Base-by-base conservation (phyloP, 192 early-diverging fungal genomes). In the Umbelopsis vinacea region DNA sequence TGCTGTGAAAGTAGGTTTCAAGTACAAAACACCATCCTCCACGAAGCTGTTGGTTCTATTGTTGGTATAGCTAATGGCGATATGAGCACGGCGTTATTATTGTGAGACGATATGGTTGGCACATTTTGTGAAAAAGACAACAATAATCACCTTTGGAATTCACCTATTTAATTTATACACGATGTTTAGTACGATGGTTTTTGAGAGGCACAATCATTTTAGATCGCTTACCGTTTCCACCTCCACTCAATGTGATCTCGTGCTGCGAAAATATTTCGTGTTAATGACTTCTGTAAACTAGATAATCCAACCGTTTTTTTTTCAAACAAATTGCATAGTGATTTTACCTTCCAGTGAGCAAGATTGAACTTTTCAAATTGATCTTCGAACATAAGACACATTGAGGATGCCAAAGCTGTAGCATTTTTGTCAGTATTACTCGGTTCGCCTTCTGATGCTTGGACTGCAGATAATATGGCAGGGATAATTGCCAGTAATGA, bases 41-140 rank as follows among this genome's bases (percentile, higher is more conserved):
- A 88, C 85, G 69, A 82, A 91, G 11, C 86, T 86, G 66, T 90
- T 91, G 68, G 79, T 78, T n/a, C 81, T 66, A 52, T 85, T 85
- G 63, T 82, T 82, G 43, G 78, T 79, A 63, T 79, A 83, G 33
- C 73, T 74, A 68, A 29, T 26, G 38, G 3, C 15, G 45, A 47
- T 50, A 50, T 21, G n/a, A 50, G 15, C n/a, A 43, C 11, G 40
- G 40, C 11, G 11, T 43, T 43, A 43, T 1, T 43, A 43, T 12
- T 43, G 40, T 12, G 6, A 6, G 40, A 6, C 40, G 11, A 43
- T 12, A 7, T 11, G 11, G 40, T 43, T 43, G 6, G 11, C 0
- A 6, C 8, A 6, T 11, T 12, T 43, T 1, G 40, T 6, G n/a
- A n/a, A 43, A 43, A 7, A 43, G 11, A 11, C 11, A 43, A 43